A percentile compares a stretch with the other conserved stretches of the same genome.
Evolutionary conservation across 768 basidiomycete species (phyloP).

Genomic region (Suillus subaureus): DNA sequence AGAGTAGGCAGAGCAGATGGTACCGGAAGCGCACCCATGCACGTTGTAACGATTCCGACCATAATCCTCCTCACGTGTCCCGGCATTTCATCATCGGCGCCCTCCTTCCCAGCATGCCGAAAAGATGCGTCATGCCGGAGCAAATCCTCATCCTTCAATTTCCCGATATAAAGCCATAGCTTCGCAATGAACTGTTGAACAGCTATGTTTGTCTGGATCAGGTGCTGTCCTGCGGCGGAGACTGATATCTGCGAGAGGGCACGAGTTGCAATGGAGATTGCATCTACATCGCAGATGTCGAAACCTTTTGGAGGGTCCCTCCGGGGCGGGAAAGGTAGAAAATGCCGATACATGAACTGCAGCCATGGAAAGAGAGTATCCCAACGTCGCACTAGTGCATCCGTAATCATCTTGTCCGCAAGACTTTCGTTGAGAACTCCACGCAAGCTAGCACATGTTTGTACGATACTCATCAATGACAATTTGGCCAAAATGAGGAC

Average conservation of each 20-base stretch:
- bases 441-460: not conserved
- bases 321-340: not conserved
- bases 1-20: constrained; percentile 2
- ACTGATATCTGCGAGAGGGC: not conserved
- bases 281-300: not conserved
- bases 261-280: not conserved
- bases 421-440: not conserved
- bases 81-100: not conserved
- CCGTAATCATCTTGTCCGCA: not conserved
- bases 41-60: not conserved
- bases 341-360: constrained; percentile 6
- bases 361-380: constrained; percentile 5
- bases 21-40: not conserved
- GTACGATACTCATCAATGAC: not conserved
- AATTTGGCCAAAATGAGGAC: constrained; percentile 4
- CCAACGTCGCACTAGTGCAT: constrained; percentile 6
- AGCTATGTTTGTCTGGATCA: not conserved
- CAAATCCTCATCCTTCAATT: constrained; percentile 2
- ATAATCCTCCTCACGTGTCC: not conserved
- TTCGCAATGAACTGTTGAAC: not conserved
- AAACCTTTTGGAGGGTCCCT: not conserved
- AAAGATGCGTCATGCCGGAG: not conserved
- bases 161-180: not conserved
- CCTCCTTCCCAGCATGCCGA: not conserved
- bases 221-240: not conserved